A percentile compares a stretch with the other conserved stretches of the same genome.
phyloP scores from a whole-genome alignment of 495 filamentous ascomycete genomes.

The Daldinia decipiens region DNA sequence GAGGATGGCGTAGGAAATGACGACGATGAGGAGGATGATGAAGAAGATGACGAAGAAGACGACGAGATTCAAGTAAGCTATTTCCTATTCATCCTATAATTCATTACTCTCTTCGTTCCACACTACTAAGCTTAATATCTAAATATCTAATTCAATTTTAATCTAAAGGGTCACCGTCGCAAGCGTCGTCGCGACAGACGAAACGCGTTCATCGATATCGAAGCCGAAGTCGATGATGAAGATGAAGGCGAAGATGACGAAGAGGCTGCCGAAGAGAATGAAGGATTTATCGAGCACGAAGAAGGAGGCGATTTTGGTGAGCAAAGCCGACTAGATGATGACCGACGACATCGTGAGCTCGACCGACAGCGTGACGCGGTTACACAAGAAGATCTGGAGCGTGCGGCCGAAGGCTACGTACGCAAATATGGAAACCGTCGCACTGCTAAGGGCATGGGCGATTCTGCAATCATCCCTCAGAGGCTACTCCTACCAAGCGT shows the following conservation, averaged over 20 bases:
- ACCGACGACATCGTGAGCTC: conserved; percentile 91
- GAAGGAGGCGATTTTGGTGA: conserved; percentile 91
- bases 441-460: conserved; percentile 58
- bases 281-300: conserved; percentile 86
- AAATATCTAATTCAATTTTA: conserved; percentile 22
- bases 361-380: conserved; percentile 89
- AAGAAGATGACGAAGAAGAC: conserved; percentile 67
- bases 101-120: conserved; percentile 3
- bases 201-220: conserved; percentile 90
- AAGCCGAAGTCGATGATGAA: conserved; percentile 96
- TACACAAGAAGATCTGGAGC: conserved; percentile 88
- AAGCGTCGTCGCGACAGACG: conserved; percentile 80
- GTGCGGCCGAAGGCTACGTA: conserved; percentile 84
- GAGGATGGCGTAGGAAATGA: conserved; percentile 61
- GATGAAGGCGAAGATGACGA: conserved; percentile 89
- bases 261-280: conserved; percentile 84
- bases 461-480: conserved; percentile 80
- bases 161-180: conserved; percentile 71
- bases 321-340: conserved; percentile 82
- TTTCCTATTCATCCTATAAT: background rate
- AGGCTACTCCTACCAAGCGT: conserved; percentile 90
- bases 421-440: conserved; percentile 78
- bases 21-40: conserved; percentile 62
- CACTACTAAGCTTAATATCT: conserved; percentile 20
- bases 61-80: conserved; percentile 66